phyloP scores from a whole-genome alignment of 176 grass and related monocot species.

The Dactylis glomerata region DNA sequence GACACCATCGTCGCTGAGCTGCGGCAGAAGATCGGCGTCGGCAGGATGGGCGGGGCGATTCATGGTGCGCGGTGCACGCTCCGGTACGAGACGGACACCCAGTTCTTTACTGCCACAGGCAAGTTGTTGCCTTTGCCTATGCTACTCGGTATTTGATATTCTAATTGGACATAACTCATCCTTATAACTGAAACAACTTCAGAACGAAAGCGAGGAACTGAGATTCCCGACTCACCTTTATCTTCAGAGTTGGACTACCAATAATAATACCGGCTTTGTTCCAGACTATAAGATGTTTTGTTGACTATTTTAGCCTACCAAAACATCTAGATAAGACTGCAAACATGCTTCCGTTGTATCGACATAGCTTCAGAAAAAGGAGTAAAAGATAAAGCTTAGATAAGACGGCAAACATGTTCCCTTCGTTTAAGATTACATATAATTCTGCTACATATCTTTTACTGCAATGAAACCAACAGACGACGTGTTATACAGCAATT shows the following conservation, averaged over 20 bases:
- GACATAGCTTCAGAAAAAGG: not conserved
- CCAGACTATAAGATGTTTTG: no score
- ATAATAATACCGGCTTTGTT: no score
- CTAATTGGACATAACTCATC: not conserved
- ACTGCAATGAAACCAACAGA: not conserved
- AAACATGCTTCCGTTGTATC: not conserved
- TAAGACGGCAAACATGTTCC: no score
- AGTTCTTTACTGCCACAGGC: slow-evolving; percentile 31
- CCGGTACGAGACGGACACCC: slow-evolving; percentile 44
- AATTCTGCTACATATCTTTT: not conserved
- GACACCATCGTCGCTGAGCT: not conserved
- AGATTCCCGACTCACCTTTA: not conserved
- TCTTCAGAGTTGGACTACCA: not conserved
- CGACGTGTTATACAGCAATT: not conserved
- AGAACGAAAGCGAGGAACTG: not conserved
- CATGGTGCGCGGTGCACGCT: slow-evolving; percentile 43
- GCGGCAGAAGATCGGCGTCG: not conserved
- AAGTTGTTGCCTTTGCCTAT: not conserved
- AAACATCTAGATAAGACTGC: not conserved
- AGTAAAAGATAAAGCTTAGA: not conserved
- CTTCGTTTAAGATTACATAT: not conserved
- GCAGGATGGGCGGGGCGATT: slow-evolving; percentile 37
- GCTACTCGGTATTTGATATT: not conserved
- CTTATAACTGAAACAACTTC: not conserved
- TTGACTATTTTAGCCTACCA: no score